Base-by-base conservation (phyloP, 2,329 filamentous ascomycete species). In the Pseudogymnoascus pannorum region DNA sequence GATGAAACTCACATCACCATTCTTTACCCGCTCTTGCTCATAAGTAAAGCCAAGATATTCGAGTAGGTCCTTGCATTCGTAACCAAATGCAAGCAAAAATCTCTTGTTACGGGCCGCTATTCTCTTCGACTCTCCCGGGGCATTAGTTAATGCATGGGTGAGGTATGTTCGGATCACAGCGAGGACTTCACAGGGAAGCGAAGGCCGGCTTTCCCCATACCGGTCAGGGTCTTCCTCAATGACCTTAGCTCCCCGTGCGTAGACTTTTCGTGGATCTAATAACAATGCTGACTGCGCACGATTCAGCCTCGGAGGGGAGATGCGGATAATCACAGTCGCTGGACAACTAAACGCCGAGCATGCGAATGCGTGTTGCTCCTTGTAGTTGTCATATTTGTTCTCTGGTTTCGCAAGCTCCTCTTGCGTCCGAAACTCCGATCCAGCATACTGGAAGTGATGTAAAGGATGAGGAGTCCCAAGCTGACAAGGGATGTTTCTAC, bases 61-160 rank as follows among this genome's bases (percentile, higher is more conserved):
- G 16, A 89, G 74, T 26, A 89, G 70, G 9, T 77, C 75, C 65
- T 79, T 77, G 69, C 85, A 89, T 57, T 87, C 83, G 42, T 79
- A 74, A 8, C 84, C 86, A 70, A 88, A 87, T 1, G 81, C 81
- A 64, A 83, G 77, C 67, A 83, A 76, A 66, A 87, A 89, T 61
- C 82, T 81, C 69, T 86, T 85, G 68, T 89, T 89, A 14, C 79
- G 72, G 6, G 79, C 75, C 4, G 81, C 80, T 66, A 89, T 85
- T 48, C 76, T 72, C 65, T 79, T 79, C 66, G 78, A 80, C 33
- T 77, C 77, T 54, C 79, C 76, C 5, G 73, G 71, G 18, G 79
- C 74, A 48, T 78, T 76, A 61, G 85, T 72, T 14, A 54, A 59
- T 7, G 83, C 77, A 72, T 89, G 86, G 8, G 69, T 75, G 59